A percentile compares a stretch with the other conserved stretches of the same genome.
Conservation (phyloP, 371 early-diverging fungal genomes). For the Rhizopus stolonifer region DNA sequence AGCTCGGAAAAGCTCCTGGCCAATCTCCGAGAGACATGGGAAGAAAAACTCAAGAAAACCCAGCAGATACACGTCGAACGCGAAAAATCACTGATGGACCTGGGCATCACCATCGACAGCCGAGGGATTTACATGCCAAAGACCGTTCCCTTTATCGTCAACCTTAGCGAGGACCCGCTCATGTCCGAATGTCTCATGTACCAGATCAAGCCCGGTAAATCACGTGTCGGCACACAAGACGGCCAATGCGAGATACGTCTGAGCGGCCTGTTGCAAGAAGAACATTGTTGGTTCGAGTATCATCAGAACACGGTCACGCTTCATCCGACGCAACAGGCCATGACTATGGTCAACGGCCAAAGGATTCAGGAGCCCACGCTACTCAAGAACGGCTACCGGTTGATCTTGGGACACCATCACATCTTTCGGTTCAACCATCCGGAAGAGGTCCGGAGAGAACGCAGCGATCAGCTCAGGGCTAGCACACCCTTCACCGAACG, state of each 20-base stretch:
- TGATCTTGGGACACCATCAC: constrained; percentile 80
- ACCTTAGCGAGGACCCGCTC: constrained; percentile 87
- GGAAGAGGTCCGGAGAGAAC: constrained; percentile 75
- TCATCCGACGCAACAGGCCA: constrained; percentile 31
- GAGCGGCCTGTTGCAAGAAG: constrained; percentile 64
- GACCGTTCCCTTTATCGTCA: constrained; percentile 84
- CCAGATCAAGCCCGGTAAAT: constrained; percentile 76
- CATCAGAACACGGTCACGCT: constrained; percentile 63
- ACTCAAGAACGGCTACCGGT: constrained; percentile 74
- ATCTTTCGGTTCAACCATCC: constrained; percentile 89
- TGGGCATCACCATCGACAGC: constrained; percentile 77
- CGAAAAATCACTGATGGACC: constrained; percentile 74
- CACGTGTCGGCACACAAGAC: constrained; percentile 65
- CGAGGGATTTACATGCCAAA: constrained; percentile 84
- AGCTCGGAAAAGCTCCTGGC: constrained; percentile 87
- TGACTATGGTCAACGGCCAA: constrained; percentile 81
- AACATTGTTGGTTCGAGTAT: constrained; percentile 75
- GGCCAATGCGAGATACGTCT: constrained; percentile 69
- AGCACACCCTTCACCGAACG: constrained; percentile 16
- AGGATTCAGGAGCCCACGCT: constrained; percentile 57
- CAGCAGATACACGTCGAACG: constrained; percentile 73
- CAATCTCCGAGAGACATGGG: constrained; percentile 84
- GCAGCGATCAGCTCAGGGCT: constrained; percentile 46
- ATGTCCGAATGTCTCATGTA: constrained; percentile 91
- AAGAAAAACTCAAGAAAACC: constrained; percentile 77